A percentile compares a stretch with the other conserved stretches of the same genome.
Conservation (phyloP, 2,329 filamentous ascomycete species). For the Trichoderma gracile region DNA sequence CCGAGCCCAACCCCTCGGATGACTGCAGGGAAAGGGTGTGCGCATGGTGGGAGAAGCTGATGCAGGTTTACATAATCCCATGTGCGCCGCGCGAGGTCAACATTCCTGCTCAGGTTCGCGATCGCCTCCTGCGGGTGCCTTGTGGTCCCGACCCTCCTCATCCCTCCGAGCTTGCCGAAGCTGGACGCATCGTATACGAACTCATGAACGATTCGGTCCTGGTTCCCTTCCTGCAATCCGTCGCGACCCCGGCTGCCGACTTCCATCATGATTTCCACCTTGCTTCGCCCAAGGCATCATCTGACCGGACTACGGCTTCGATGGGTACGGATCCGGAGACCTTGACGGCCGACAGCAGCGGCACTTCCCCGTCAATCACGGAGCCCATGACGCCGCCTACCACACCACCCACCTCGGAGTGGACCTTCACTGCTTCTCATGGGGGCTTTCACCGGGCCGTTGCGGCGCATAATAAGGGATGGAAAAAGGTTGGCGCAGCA, state of each 20-base stretch:
- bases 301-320: constrained; percentile 44
- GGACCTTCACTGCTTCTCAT: constrained; percentile 53
- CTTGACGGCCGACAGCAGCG: constrained; percentile 65
- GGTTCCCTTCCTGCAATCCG: constrained; percentile 81
- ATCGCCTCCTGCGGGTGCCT: constrained; percentile 66
- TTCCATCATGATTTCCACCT: constrained; percentile 40
- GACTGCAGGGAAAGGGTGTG: constrained; percentile 66
- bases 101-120: constrained; percentile 80
- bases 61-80: constrained; percentile 86
- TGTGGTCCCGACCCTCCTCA: constrained; percentile 64
- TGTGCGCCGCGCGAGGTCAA: constrained; percentile 88
- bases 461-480: constrained; percentile 57
- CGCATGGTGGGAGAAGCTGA: constrained; percentile 81
- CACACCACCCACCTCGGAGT: constrained; percentile 66
- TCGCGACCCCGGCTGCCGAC: constrained; percentile 44
- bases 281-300: constrained; percentile 48
- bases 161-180: constrained; percentile 75
- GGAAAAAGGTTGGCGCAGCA: constrained; percentile 66
- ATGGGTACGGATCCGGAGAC: constrained; percentile 52
- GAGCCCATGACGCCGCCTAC: constrained; percentile 75
- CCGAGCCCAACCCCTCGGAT: constrained; percentile 41
- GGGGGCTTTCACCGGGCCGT: constrained; percentile 57
- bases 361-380: constrained; percentile 55
- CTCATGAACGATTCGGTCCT: constrained; percentile 97
- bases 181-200: constrained; percentile 86